Base-by-base conservation (phyloP, 2,329 filamentous ascomycete species). In the Pseudogymnoascus sp. region DNA sequence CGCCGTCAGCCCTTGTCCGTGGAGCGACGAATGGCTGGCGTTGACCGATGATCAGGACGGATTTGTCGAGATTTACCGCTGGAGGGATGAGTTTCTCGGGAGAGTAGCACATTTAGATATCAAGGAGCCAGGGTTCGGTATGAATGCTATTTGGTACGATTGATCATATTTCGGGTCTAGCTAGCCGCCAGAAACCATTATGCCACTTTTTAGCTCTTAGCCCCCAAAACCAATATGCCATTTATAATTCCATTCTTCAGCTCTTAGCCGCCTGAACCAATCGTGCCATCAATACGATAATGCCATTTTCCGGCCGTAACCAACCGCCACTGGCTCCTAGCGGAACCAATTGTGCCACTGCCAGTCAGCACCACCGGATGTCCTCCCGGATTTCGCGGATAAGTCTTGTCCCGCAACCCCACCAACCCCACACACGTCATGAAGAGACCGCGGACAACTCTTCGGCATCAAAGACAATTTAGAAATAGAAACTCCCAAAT, bases 111-210 rank as follows among this genome's bases (percentile, higher is more conserved):
- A 89, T 66, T 79, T 90, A 66, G 86, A 90, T 68, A 87, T 96
- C 38, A 86, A 87, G 5, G 91, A 96, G 78, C 90, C 89, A n/a
- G 91, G 91, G 1, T 96, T 96, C 74, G 91, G 91, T 1, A 96
- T 96, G 91, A 96, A 96, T 77, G 91, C 91, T n/a, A 92, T 96
- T 67, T 96, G 91, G 91, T 95, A 95, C 75, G 89, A 96, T 76
- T 91, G 70, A 13, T 35, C 23, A 4, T 26, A 1, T 2, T 3
- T 23, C 42, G 42, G 42, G 11, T 46, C 38, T 42, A 42, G 38
- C 4, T 19, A 19, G 38, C 38, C 35, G 13, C 7, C 4, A 42
- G 38, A 7, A 19, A 42, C 17, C 35, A 38, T 26, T 26, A n/a
- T n/a, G n/a, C n/a, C n/a, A n/a, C n/a, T n/a, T n/a, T n/a, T n/a